Base-by-base conservation (phyloP, 1,284 basidiomycete genomes). In the Leccinum griseonigrum region DNA sequence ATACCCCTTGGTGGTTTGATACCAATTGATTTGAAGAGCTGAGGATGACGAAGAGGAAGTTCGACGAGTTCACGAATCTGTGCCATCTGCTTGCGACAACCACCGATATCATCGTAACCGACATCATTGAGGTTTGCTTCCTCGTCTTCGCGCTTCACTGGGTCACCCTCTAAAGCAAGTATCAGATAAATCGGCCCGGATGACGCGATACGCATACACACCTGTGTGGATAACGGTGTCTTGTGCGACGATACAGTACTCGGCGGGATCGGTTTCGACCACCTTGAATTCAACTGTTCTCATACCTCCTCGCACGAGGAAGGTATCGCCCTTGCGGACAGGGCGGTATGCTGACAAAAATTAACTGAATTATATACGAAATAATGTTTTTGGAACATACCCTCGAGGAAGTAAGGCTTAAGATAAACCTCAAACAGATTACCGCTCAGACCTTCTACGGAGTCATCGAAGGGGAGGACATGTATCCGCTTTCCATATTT, bases 61-160 rank as follows among this genome's bases (percentile, higher is more conserved):
- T 99, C 97, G 66, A 99, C 97, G 59, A 99, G 89, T 83, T 99
- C 97, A 77, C 97, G 95, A 65, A 99, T 98, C 76, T 98, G 96
- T 3, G 97, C 97, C 90, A 99, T 95, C 78, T 99, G 97, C 78
- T 99, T 99, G 70, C 97, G 87, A 83, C 96, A 98, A 57, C 97
- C 97, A 81, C 97, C 97, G 69, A 99, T 97, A 73, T 99, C 97
- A 71, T 99, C 97, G 75, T 99, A 99, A 38, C 97, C 97, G 66
- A 99, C 97, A 70, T 97, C 97, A 67, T 87, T 91, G 36, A 99
- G 86, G 77, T 97, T 98, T 50, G 94, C 87, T 79, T 99, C 97
- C 79, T 99, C 97, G 64, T 98, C 97, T 76, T 99, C 97, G 63
- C 97, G 90, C 83, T 99, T 98, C 71, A 99, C 91, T 0, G 97